These are phyloP conservation scores for Calonectria honghensis DNA, from an alignment of 2,329 filamentous ascomycete genomes.

Conservation along the genomic window DNA sequence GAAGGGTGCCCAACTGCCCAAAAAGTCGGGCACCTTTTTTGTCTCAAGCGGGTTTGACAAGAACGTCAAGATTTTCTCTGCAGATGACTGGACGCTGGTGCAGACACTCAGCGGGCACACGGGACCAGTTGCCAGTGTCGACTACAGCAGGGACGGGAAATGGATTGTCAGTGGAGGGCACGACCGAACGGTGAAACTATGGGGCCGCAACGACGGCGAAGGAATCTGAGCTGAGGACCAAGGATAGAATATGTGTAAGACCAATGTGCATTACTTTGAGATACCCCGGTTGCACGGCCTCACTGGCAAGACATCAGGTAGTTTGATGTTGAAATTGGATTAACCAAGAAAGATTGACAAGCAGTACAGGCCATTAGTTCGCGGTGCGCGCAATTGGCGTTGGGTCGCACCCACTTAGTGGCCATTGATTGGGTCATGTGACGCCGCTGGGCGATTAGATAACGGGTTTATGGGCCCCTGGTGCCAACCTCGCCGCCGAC, in stretches of 20 bases:
- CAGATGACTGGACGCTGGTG: slow-evolving; percentile 94
- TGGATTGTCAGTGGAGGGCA: slow-evolving; percentile 98
- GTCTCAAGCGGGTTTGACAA: slow-evolving; percentile 94
- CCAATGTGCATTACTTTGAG: slow-evolving; percentile 47
- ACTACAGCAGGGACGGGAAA: slow-evolving; percentile 88
- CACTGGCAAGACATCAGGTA: slow-evolving; percentile 32
- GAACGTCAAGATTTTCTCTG: slow-evolving; percentile 95
- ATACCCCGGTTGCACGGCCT: slow-evolving; percentile 52
- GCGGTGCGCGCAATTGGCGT: neutral
- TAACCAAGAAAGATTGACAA: neutral
- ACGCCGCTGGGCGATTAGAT: slow-evolving; percentile 53
- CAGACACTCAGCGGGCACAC: slow-evolving; percentile 93
- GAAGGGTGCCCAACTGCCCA: slow-evolving; percentile 81
- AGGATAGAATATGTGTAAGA: slow-evolving; percentile 42
- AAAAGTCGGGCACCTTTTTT: slow-evolving; percentile 93
- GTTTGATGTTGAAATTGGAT: slow-evolving; percentile 18
- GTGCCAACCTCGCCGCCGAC: slow-evolving; percentile 49
- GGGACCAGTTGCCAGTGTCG: slow-evolving; percentile 92
- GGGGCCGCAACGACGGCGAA: slow-evolving; percentile 88
- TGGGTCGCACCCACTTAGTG: slow-evolving; percentile 30
- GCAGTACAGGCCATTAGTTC: slow-evolving; percentile 11
- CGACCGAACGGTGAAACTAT: slow-evolving; percentile 96
- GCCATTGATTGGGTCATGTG: slow-evolving; percentile 48
- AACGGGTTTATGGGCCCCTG: slow-evolving; percentile 48
- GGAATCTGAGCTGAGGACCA: slow-evolving; percentile 64